Evolutionary conservation across 2,329 filamentous ascomycete genomes (phyloP), one percentile per base, ranked within the genome.

Genomic region (Thermochaetoides dissita): DNA sequence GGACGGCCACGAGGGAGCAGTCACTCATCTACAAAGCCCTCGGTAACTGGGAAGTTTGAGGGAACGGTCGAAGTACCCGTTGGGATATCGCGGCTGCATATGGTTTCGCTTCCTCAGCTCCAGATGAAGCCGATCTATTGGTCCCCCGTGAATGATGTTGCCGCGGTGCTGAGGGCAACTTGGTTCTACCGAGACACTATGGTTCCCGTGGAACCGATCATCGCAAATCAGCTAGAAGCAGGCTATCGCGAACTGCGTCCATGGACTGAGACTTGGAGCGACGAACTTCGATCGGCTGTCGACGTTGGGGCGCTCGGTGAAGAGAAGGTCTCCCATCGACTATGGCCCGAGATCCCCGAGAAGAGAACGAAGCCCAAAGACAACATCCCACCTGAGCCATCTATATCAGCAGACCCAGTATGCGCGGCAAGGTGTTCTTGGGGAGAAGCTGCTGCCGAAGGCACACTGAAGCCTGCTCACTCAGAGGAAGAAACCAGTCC

Each of bases 171-270:
- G 44, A 73, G 91, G 50, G 87, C 84, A 1, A 96, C 89, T 0
- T 98, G 91, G 91, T 98, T 98, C 59, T 96, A 96, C 61, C 83
- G 71, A 48, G 88, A 95, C 56, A 89, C 83, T 1, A 94, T 96
- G 87, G 67, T 84, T 45, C 91, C 91, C 0, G 75, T 98, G 6
- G 85, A 94, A 48, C 75, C 85, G 1, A 67, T 76, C 10, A 81
- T 95, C 31, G 87, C 91, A 7, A 98, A 96, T 53, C 86, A 88
- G 59, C 70, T 98, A 1, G 91, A 98, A 59, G 74, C 79, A n/a
- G 88, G 89, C 6, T 98, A 94, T 57, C 67, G 81, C 43, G 85
- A 94, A 54, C 67, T 96, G 39, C 79, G 79, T 41, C 85, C 86
- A 0, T 94, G 89, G 81, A 87, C 84, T 1, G 77, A 91, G 52